phyloP scores from a whole-genome alignment of 345 rosid species.

The Populus nigra region DNA sequence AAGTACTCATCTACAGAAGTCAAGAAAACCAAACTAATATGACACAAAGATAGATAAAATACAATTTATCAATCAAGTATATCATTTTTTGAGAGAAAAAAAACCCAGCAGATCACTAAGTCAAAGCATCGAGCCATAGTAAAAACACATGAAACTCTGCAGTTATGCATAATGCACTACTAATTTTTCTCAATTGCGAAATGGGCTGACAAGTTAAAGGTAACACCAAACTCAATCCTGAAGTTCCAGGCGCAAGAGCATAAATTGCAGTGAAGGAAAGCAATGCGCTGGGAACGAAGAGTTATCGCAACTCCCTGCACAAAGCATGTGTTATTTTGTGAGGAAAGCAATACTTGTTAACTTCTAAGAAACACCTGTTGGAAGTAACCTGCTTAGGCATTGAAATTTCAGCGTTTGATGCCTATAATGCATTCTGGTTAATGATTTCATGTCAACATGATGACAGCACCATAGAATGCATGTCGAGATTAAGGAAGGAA shows the following conservation, averaged over 20 bases:
- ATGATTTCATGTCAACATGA: background rate
- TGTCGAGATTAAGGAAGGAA: background rate
- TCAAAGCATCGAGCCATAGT: background rate
- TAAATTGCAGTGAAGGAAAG: background rate
- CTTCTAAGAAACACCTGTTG: background rate
- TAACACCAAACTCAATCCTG: background rate
- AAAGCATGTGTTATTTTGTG: background rate
- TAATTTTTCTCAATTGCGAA: background rate
- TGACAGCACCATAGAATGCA: background rate
- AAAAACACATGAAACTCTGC: background rate
- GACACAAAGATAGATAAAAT: background rate
- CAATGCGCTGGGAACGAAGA: background rate
- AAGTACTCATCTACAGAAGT: conserved; percentile 81
- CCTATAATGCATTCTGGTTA: background rate
- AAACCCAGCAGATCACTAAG: background rate
- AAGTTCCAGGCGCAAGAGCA: background rate
- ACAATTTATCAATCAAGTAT: background rate
- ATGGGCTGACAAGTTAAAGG: background rate
- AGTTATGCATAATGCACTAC: background rate
- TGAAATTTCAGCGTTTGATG: background rate
- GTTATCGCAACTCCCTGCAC: background rate
- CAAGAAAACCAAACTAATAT: conserved; percentile 7
- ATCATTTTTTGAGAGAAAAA: background rate
- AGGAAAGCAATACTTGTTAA: background rate
- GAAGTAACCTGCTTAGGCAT: background rate